Percentiles rank a stretch among this genome's conserved stretches.
Evolutionary conservation across 331 rosid species (phyloP).

Genomic region (Telfairia occidentalis): DNA sequence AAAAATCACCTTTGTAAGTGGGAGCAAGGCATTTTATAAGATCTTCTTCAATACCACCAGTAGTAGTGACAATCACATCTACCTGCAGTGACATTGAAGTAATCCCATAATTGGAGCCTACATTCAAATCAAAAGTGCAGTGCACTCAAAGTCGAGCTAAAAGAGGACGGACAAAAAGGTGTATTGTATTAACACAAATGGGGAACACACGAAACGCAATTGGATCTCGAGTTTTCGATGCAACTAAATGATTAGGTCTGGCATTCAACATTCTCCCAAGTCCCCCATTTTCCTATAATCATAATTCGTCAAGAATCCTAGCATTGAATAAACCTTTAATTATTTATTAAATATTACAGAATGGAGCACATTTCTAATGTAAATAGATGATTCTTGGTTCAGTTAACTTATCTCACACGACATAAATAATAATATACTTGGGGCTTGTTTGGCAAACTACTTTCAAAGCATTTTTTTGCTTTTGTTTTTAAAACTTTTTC

Average conservation of each 20-base stretch:
- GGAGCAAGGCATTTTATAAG: conserved; percentile 89
- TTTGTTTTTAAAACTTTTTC: background rate
- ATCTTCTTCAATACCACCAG: conserved; percentile 96
- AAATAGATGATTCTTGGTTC: background rate
- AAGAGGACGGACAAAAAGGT: background rate
- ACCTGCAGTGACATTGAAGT: conserved; percentile 30
- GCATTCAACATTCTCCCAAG: background rate
- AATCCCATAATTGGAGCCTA: background rate
- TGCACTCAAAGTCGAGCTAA: background rate
- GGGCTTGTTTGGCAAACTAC: background rate
- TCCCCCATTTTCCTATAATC: background rate
- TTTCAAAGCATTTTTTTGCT: background rate
- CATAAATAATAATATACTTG: background rate
- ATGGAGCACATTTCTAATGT: background rate
- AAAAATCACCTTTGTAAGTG: conserved; percentile 70
- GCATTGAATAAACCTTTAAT: background rate
- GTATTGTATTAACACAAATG: background rate
- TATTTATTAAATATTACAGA: background rate
- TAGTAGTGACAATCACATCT: conserved; percentile 77
- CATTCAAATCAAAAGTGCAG: background rate
- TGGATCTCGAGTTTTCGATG: background rate
- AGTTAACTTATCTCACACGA: background rate
- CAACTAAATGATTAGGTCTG: background rate
- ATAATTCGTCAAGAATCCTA: background rate
- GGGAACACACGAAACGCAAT: background rate